Evolutionary conservation across 2,329 filamentous ascomycete species (phyloP), one percentile per base, ranked within the genome.

Genomic region (Exophiala spinifera): DNA sequence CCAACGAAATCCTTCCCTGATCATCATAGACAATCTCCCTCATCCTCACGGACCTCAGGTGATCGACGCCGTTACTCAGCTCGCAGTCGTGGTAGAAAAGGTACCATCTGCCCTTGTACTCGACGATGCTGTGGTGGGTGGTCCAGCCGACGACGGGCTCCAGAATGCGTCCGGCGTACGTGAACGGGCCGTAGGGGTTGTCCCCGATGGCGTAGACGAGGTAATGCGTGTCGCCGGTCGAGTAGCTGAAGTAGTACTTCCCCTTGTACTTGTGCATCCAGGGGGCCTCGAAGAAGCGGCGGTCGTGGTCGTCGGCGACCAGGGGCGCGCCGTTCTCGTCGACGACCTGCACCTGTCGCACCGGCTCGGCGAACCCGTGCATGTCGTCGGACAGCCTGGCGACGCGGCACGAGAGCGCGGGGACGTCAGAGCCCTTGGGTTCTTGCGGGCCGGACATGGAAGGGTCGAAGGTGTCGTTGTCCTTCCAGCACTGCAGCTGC

Each of bases 111-210:
- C 80, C 85, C 70, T 82, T 68, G 65, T 87, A 89, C 74, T 90
- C 86, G 8, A 86, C 85, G 61, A 91, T 86, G 2, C 84, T 88
- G 69, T 91, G 88, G 71, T 91, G 88, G 51, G 88, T 91, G 40
- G 88, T 91, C 88, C 88, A 91, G 1, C 88, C 87, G 21, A 87
- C 69, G 4, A 91, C 88, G 0, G 87, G 88, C 74, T 90, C 86
- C 46, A 91, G 69, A 51, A 91, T 86, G 44, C 82, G 74, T 0
- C 88, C 87, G 0, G 76, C 79, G 59, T 89, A 91, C 1, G 82
- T 87, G 63, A 91, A 91, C 0, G 88, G 87, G 0, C 88, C 87
- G 10, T 82, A 71, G 0, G 88, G 87, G 53, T 71, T 83, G 4
- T 81, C 74, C 0, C 84, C 80, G 2, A 79, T 82, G 1, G 85